Evolutionary conservation across 2,329 filamentous ascomycete species (phyloP), one percentile per base, ranked within the genome.

Genomic region (Alternaria triticimaculans): DNA sequence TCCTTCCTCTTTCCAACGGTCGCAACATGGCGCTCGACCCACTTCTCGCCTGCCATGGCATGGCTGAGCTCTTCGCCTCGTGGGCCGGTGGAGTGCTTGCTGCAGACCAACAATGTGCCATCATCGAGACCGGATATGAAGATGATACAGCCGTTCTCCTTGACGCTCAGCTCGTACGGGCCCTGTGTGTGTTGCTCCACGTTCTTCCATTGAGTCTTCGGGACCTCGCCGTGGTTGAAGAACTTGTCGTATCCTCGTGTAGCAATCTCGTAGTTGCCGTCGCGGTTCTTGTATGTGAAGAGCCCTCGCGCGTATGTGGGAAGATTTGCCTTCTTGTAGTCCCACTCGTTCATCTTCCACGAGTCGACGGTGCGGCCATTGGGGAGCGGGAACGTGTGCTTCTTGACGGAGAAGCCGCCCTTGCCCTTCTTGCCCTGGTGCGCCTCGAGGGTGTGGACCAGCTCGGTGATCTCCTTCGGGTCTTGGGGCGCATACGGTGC

Each of bases 121-220:
- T 97, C 94, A 74, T 96, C 92, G 21, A 99, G 85, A 14, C 94
- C 96, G 15, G 94, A 91, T 48, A 99, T 89, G 83, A 99, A 99
- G 71, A 99, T 97, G 80, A 99, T 99, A 80, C 96, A 99, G n/a
- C 96, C 96, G 75, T 99, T 99, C 81, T 99, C 96, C 82, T 99
- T 99, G 56, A 98, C 88, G 62, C 94, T 98, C 60, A 99, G 84
- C 81, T 99, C 96, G 73, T 98, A 99, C 0, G 96, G 96, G 0
- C 93, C 94, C 67, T 88, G 84, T 1, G 96, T 98, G 60, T 91
- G 86, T 26, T 82, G 81, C 76, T 91, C 85, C 64, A 99, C 93
- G 74, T 91, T 92, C 15, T 84, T 80, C 96, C 96, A 99, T 72
- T 90, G 87, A 4, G 96, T 99, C 68, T 91, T 88, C 50, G 83